Percentiles rank a stretch among this genome's conserved stretches.
Conservation (phyloP, 768 basidiomycete species). For the Lanmaoa pseudosensibilis region DNA sequence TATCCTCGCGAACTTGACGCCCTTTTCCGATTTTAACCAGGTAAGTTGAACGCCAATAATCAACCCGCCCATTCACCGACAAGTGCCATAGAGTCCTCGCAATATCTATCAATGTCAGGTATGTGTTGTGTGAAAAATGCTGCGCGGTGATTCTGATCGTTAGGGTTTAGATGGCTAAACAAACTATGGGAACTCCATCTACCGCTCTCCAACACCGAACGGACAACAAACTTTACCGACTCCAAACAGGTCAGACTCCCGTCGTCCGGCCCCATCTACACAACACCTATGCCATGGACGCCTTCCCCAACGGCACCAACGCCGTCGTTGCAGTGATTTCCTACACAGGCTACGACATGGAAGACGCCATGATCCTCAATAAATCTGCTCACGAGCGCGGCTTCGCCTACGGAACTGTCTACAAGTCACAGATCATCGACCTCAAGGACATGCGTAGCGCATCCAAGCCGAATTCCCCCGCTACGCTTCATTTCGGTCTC, state of each 20-base stretch:
- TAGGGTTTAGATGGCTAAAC: constrained; percentile 91
- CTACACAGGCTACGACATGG: constrained; percentile 99
- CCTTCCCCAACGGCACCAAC: constrained; percentile 97
- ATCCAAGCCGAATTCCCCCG: constrained; percentile 50
- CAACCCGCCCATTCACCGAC: not conserved
- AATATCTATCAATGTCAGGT: constrained; percentile 96
- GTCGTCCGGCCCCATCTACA: constrained; percentile 90
- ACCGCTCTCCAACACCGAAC: constrained; percentile 90
- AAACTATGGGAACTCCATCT: constrained; percentile 98
- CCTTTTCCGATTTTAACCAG: constrained; percentile 99
- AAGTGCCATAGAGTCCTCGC: constrained; percentile 63
- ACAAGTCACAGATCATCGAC: constrained; percentile 92
- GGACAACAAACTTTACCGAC: constrained; percentile 96
- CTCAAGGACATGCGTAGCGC: constrained; percentile 78
- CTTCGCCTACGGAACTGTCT: constrained; percentile 94
- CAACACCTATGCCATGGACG: constrained; percentile 96
- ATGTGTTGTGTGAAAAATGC: constrained; percentile 8
- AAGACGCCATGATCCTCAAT: constrained; percentile 99
- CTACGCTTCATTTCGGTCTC: constrained; percentile 87
- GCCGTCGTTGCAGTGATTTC: constrained; percentile 99
- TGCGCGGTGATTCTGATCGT: constrained; percentile 5
- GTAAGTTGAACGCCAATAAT: constrained; percentile 40
- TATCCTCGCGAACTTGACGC: constrained; percentile 95
- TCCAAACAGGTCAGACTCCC: constrained; percentile 94
- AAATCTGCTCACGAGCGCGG: constrained; percentile 98